Conservation (phyloP, 345 rosid species). For the Sonneratia alba region DNA sequence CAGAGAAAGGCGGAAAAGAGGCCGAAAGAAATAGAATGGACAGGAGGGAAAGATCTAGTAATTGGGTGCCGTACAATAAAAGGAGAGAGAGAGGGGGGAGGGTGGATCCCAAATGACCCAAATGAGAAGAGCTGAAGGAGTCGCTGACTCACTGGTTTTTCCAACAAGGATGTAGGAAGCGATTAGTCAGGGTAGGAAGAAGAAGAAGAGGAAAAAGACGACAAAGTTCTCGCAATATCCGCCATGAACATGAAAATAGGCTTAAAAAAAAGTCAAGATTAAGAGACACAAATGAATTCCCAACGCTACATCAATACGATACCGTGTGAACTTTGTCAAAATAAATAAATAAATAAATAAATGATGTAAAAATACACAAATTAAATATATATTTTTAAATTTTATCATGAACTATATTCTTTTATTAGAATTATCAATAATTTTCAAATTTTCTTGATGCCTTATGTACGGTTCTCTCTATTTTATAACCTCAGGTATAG, state of each 20-base stretch:
- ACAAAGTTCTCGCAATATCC: constrained; percentile 13
- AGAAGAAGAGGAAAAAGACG: neutral
- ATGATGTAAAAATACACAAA: too few relatives aligned
- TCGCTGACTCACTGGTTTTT: neutral
- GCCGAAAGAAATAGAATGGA: neutral
- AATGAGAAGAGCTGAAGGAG: neutral
- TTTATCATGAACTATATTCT: too few relatives aligned
- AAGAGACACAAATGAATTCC: too few relatives aligned
- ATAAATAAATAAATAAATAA: too few relatives aligned
- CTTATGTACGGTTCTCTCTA: too few relatives aligned
- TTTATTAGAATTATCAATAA: too few relatives aligned
- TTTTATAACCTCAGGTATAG: too few relatives aligned
- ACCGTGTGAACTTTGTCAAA: too few relatives aligned
- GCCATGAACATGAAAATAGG: constrained; percentile 8
- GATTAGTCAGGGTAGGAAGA: neutral
- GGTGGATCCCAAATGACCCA: neutral
- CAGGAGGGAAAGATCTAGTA: neutral
- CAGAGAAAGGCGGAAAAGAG: neutral
- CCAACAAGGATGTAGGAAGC: constrained; percentile 1
- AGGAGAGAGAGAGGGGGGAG: neutral
- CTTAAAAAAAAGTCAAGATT: too few relatives aligned
- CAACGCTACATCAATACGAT: too few relatives aligned
- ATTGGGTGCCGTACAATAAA: neutral
- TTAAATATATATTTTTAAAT: too few relatives aligned
- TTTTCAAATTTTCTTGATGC: too few relatives aligned